Conservation (phyloP, 2,329 filamentous ascomycete species). For the Alternaria infectoria region DNA sequence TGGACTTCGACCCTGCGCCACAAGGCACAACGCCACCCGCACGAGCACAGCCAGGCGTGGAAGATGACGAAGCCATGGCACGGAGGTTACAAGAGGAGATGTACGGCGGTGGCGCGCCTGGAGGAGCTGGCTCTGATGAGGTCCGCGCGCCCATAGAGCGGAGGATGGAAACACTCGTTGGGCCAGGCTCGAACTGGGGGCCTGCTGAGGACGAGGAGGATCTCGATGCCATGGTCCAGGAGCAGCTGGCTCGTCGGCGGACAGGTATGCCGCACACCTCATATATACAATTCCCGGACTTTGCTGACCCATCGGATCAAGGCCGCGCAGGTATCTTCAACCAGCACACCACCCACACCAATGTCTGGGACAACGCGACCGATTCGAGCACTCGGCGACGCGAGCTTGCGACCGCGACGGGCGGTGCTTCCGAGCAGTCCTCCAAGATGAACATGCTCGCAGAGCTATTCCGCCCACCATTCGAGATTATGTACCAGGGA, state of each 20-base stretch:
- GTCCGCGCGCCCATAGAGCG: slow-evolving; percentile 90
- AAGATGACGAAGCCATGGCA: slow-evolving; percentile 94
- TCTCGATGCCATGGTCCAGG: slow-evolving; percentile 67
- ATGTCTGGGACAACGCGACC: slow-evolving; percentile 64
- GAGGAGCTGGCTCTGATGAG: slow-evolving; percentile 57
- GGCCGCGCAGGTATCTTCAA: slow-evolving; percentile 71
- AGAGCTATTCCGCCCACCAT: slow-evolving; percentile 90
- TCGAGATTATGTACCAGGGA: slow-evolving; percentile 81
- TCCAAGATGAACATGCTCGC: slow-evolving; percentile 80
- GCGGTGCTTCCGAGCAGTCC: slow-evolving; percentile 68
- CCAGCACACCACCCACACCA: slow-evolving; percentile 61
- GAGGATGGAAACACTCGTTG: slow-evolving; percentile 90
- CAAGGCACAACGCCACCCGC: slow-evolving; percentile 33
- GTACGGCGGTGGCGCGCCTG: slow-evolving; percentile 64
- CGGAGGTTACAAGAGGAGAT: slow-evolving; percentile 90
- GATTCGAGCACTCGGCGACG: slow-evolving; percentile 57
- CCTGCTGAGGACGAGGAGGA: slow-evolving; percentile 56
- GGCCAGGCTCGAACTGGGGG: slow-evolving; percentile 66
- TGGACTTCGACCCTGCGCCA: slow-evolving; percentile 53
- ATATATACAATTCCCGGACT: slow-evolving; percentile 19
- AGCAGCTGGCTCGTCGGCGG: slow-evolving; percentile 64
- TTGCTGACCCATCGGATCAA: slow-evolving; percentile 36
- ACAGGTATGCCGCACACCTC: slow-evolving; percentile 26
- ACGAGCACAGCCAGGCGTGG: slow-evolving; percentile 55
- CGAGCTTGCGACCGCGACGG: slow-evolving; percentile 66